Evolutionary conservation across 1,284 basidiomycete genomes (phyloP), one percentile per base, ranked within the genome.

Genomic region (Pseudozyma sp.): DNA sequence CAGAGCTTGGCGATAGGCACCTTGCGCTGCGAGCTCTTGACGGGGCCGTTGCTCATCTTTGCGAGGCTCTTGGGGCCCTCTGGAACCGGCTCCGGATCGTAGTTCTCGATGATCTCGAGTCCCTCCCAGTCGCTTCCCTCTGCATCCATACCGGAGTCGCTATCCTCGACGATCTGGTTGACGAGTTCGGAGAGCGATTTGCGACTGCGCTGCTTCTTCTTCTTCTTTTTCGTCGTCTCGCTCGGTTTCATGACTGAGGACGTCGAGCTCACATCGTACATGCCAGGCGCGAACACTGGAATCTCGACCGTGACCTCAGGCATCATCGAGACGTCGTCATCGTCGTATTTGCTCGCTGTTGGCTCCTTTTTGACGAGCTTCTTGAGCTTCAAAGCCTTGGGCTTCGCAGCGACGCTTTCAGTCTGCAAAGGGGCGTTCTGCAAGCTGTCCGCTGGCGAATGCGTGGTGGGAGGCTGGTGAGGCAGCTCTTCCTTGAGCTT

Each of bases 1-100:
- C 87, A 87, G 6, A 96, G 87, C 81, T 92, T 94, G 79, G 93
- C 90, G 8, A 93, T 85, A 0, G 91, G 90, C 1, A 69, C 55
- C 53, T 66, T 69, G 46, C 71, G 71, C 9, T 61, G 54, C 16
- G 67, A 69, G 49, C 54, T 59, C 62, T 68, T 73, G 59, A 73
- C 70, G 8, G 70, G 70, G 10, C 70, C 70, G 37, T 43, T 68
- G 70, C 70, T 73, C 61, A 73, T 62, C 37, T 68, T 68, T 24
- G 56, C 55, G 35, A 47, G 51, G 33, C 58, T 60, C 54, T 62
- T 61, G 9, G 53, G 55, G 1, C 39, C 51, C 13, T 62, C 65
- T 13, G 53, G 31, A 9, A 46, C 29, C 13, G 57, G 14, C 19
- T 62, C 61, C 1, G 54, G 48, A 4, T 62, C 40, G 24, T 54